Conservation (phyloP, 73 alveolate species). For the Breviolum minutum region DNA sequence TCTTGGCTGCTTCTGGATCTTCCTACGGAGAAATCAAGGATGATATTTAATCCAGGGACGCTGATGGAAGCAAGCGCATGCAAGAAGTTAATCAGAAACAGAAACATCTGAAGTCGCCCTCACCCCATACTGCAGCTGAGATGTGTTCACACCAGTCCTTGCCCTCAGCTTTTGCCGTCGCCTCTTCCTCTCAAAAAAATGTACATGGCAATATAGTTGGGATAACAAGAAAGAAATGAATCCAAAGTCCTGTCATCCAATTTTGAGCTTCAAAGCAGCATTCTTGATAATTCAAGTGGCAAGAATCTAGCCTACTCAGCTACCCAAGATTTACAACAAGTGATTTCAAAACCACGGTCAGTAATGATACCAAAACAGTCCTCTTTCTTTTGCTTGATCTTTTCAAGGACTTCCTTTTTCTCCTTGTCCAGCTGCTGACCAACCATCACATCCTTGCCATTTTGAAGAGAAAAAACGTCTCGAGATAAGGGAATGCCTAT, state of each 20-base stretch:
- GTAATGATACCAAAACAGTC: background rate
- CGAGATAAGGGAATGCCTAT: too few relatives aligned
- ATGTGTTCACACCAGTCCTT: background rate
- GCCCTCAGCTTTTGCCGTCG: constrained; percentile 92
- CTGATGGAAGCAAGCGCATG: background rate
- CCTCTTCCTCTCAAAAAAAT: constrained; percentile 32
- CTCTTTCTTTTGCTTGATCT: constrained; percentile 75
- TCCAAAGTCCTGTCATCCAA: too few relatives aligned
- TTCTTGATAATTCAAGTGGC: background rate
- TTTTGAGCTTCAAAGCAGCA: background rate
- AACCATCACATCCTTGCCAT: constrained; percentile 73
- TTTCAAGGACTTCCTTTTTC: constrained; percentile 69
- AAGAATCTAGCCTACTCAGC: background rate
- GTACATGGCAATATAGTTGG: too few relatives aligned
- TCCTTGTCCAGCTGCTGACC: constrained; percentile 95
- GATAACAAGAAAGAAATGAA: too few relatives aligned
- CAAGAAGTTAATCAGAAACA: background rate
- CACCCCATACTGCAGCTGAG: background rate
- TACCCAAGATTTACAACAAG: background rate
- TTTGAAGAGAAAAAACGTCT: too few relatives aligned
- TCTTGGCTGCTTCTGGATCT: constrained; percentile 52
- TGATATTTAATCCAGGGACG: background rate
- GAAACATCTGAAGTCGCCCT: background rate
- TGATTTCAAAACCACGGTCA: background rate
- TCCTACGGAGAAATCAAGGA: background rate